Evolutionary conservation across 306 rosid genomes (phyloP), one percentile per base, ranked within the genome.

Genomic region (Quercus robur): DNA sequence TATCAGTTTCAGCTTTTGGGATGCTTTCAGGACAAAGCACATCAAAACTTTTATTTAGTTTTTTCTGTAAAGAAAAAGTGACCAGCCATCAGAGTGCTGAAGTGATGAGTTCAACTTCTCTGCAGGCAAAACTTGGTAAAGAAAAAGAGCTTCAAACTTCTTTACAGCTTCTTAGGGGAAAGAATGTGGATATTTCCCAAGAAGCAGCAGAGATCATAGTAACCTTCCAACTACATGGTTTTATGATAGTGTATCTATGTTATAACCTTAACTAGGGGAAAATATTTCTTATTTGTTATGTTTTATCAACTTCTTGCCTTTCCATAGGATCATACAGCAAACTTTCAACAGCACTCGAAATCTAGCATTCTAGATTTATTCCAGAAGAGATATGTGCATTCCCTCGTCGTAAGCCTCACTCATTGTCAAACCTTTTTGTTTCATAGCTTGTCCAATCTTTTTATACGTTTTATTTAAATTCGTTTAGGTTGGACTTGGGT

Each of bases 191-290:
- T 81, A 82, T 87, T 77, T 89, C 89, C 74, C 73, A 74, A 33
- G 98, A 94, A 89, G 90, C 87, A 49, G 85, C 87, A 31, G 97
- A 92, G 83, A 94, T 94, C 69, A 84, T 81, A 83, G 97, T 93
- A 85, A 76, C 44, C 73, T 69, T 51, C 23, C 28, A 64, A 66
- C 64, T 78, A 51, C 6, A 41, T 77, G 67, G 6, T 12, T 62
- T 3, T 26, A 12, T 52, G 5, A 15, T 6, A 35, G 2, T 1
- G 68, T 67, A 66, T 35, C 71, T 79, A 21, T 75, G 56, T 26
- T 74, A 74, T 75, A 67, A 62, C 33, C 75, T n/a, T 33, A 25
- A 23, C 38, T 21, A 18, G 20, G 67, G 70, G 56, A 3, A 30
- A 5, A 64, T n/a, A 28, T 28, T 26, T 21, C 4, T 1, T 30